These are phyloP conservation scores for Trichoderma parareesei DNA, from an alignment of 495 filamentous ascomycete species.

Conservation along the genomic window DNA sequence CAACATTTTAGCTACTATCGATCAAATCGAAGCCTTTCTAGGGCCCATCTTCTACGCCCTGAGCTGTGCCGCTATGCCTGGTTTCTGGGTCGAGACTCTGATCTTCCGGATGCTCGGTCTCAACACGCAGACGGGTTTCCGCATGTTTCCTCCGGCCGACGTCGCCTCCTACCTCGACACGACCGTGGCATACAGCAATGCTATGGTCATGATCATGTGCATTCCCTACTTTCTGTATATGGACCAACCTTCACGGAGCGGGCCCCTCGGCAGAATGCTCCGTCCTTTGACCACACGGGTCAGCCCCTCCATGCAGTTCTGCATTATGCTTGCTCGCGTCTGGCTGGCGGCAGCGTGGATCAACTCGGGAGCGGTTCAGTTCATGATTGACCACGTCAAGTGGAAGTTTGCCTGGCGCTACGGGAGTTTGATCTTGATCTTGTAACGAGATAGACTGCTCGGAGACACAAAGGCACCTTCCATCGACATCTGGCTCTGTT, in stretches of 20 bases:
- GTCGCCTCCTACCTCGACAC: background rate
- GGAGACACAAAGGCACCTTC: no score
- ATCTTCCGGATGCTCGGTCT: slow-evolving; percentile 4
- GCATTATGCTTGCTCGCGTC: background rate
- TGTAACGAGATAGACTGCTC: no score
- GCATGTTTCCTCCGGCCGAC: slow-evolving; percentile 5
- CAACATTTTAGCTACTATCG: no score
- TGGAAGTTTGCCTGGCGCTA: no score
- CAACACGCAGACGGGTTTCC: background rate
- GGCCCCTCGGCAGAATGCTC: no score
- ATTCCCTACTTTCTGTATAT: no score
- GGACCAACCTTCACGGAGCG: no score
- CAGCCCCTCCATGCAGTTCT: background rate
- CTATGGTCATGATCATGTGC: background rate
- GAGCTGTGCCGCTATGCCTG: background rate
- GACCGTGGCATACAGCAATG: background rate
- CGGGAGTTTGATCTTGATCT: no score
- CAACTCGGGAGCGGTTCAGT: background rate
- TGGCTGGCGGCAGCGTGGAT: background rate
- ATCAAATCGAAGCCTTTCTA: no score
- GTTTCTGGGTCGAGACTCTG: background rate
- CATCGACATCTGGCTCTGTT: no score
- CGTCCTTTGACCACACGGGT: no score
- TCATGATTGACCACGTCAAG: background rate
- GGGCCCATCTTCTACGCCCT: background rate